Evolutionary conservation across 2,329 filamentous ascomycete genomes (phyloP).

Genomic region (Bipolaris cookei): DNA sequence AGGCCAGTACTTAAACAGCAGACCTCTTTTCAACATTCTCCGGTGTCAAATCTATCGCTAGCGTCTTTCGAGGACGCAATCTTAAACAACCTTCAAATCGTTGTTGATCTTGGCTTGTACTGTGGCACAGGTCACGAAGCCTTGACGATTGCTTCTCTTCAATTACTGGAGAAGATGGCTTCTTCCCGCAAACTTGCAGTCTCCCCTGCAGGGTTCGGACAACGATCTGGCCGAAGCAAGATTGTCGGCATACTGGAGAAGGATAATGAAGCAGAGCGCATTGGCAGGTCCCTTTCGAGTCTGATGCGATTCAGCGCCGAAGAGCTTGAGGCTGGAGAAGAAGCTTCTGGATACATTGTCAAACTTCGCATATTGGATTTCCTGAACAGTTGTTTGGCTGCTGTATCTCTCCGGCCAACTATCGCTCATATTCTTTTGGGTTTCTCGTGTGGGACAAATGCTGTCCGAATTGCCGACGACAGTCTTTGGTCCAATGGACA

Average conservation of each 20-base stretch:
- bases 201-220: constrained; percentile 67
- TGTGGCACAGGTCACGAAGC: constrained; percentile 83
- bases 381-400: constrained; percentile 77
- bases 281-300: constrained; percentile 73
- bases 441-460: constrained; percentile 76
- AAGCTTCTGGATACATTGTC: constrained; percentile 76
- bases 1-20: constrained; percentile 76
- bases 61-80: constrained; percentile 93
- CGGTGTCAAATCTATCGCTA: constrained; percentile 76
- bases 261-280: constrained; percentile 78
- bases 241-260: constrained; percentile 87
- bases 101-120: constrained; percentile 84
- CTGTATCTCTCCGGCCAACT: constrained; percentile 77
- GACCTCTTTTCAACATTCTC: constrained; percentile 62
- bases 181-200: constrained; percentile 81
- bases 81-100: constrained; percentile 76
- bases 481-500: constrained; percentile 73
- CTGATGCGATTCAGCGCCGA: constrained; percentile 70
- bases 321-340: constrained; percentile 73
- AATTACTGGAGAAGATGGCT: constrained; percentile 83
- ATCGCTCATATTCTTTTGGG: constrained; percentile 91
- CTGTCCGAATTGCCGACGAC: constrained; percentile 70
- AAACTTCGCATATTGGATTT: constrained; percentile 88
- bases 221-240: constrained; percentile 74
- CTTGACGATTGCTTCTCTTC: constrained; percentile 79